Base-by-base conservation (phyloP, 2,329 filamentous ascomycete genomes). In the Aspergillus chevalieri region DNA sequence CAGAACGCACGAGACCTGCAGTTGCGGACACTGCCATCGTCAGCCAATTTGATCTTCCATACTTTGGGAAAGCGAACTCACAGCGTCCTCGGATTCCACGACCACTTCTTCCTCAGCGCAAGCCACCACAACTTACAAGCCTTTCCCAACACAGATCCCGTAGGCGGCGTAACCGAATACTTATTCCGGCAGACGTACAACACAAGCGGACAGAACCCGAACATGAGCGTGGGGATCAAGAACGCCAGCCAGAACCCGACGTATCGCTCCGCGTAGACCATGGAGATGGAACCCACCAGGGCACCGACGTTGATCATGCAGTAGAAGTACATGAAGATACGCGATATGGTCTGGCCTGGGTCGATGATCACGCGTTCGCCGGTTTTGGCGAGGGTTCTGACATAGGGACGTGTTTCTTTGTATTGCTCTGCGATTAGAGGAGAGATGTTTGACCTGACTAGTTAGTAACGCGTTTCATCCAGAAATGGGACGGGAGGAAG, bases 241-340 rank as follows among this genome's bases (percentile, higher is more conserved):
- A 57, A 85, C 55, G 50, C 54, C 3, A 63, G 57, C 61, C 84
- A 89, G 72, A 87, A 89, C 7, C 86, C 85, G 41, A 88, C 78
- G 54, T 87, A 87, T 65, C 86, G 86, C 68, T 89, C 86, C 1
- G 85, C 81, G 60, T 86, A 89, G 30, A 82, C 83, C 80, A 85
- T 88, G 60, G 72, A 74, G 51, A 85, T 78, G 64, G 82, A 81
- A 30, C 77, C 81, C 47, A 76, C 62, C 44, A 84, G 71, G 43
- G 82, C 79, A 41, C 85, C 86, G 15, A 86, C 64, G 63, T 87
- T 87, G 71, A 87, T 86, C 61, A 84, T 78, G 43, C 86, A 75
- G 68, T 88, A 89, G 66, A 87, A 88, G 65, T 81, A 85, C 60
- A 82, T 77, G 65, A 84, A 87, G 41, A 87, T 80, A 42, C 84